Percentiles rank a stretch among this genome's conserved stretches.
These are phyloP conservation scores for Pseudogymnoascus sp. DNA, from an alignment of 2,329 filamentous ascomycete species.

Conservation along the genomic window DNA sequence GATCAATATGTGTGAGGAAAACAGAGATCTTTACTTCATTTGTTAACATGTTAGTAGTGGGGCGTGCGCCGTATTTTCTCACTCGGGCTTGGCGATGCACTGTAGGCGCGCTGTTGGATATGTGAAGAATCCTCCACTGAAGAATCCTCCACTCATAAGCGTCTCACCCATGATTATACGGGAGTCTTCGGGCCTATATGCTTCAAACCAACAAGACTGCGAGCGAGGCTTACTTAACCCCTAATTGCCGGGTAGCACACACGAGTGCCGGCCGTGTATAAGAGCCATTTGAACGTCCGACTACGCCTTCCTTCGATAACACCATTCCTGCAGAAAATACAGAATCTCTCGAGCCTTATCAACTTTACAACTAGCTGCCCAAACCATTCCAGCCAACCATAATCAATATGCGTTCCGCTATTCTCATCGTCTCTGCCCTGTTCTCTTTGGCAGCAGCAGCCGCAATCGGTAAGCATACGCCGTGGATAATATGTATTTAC, in stretches of 20 bases:
- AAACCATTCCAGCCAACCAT: not conserved
- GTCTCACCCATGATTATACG: not conserved
- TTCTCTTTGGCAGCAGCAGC: not conserved
- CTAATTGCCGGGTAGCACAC: not conserved
- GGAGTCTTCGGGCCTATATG: not conserved
- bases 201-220: not conserved
- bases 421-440: constrained; percentile 1
- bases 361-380: not conserved
- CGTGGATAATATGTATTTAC: not conserved
- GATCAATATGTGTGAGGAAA: not conserved
- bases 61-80: not conserved
- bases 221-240: not conserved
- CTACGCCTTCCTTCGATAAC: not conserved
- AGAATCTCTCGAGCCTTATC: not conserved
- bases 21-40: constrained; percentile 1
- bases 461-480: not conserved
- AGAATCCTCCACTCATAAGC: not conserved
- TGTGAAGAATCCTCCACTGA: too few relatives aligned
- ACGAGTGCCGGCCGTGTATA: not conserved
- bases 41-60: not conserved
- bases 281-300: not conserved
- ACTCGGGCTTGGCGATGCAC: not conserved
- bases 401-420: not conserved
- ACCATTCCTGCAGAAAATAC: not conserved
- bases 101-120: not conserved